Evolutionary conservation across 306 rosid species (phyloP).

Genomic region (Lagenaria siceraria): DNA sequence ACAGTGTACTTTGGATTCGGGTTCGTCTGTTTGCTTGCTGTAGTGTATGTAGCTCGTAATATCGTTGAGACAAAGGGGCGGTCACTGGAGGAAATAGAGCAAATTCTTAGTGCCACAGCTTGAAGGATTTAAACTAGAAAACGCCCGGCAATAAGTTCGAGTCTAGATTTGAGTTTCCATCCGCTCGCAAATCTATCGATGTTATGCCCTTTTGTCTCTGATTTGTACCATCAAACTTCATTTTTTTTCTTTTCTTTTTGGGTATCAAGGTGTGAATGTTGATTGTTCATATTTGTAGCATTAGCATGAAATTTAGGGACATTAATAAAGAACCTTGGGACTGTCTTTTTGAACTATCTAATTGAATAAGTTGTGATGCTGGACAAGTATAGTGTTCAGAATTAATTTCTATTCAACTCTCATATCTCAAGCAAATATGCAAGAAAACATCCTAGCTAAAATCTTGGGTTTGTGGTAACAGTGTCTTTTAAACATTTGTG

Average conservation of each 20-base stretch:
- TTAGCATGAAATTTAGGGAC: background rate
- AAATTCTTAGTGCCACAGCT: constrained; percentile 46
- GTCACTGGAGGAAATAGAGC: constrained; percentile 89
- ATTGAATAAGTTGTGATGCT: background rate
- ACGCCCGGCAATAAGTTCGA: background rate
- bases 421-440: background rate
- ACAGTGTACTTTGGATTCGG: constrained; percentile 75
- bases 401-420: background rate
- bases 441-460: background rate
- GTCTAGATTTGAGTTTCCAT: background rate
- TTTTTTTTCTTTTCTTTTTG: background rate
- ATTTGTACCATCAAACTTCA: background rate
- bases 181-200: background rate
- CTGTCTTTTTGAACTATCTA: background rate
- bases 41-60: constrained; percentile 66
- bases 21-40: constrained; percentile 66
- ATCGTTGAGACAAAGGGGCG: constrained; percentile 95
- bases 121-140: constrained; percentile 16
- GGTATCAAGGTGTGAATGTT: background rate
- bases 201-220: background rate
- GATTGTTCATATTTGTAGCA: constrained; percentile 5
- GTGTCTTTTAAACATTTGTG: background rate
- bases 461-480: background rate
- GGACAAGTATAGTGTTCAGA: background rate
- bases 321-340: background rate